Evolutionary conservation across 2,329 filamentous ascomycete species (phyloP), one percentile per base, ranked within the genome.

Genomic region (Fusarium sp.): DNA sequence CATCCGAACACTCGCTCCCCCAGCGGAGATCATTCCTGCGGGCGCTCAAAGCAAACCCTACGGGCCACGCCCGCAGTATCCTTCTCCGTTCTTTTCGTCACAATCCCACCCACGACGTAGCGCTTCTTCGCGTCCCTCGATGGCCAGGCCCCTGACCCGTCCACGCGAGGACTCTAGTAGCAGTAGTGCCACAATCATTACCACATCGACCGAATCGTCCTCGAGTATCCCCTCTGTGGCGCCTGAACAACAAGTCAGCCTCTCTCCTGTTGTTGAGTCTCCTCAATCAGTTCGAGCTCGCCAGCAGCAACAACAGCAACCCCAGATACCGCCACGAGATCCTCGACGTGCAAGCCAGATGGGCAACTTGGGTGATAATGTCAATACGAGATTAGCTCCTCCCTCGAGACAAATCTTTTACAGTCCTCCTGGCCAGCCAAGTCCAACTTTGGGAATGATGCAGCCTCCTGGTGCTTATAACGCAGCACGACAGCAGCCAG

Each of bases 181-280:
- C 44, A 80, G 81, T 34, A 79, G 79, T 40, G 76, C 79, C 40
- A 76, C 76, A 16, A 76, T 70, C 22, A 77, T 79, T 47, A 78
- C 78, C 9, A 74, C 74, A 13, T 78, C 76, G 6, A 76, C 78
- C 6, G 75, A 77, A 5, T 74, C 73, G 20, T 66, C 59, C 29
- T 60, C 63, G 20, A 65, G 58, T n/a, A 57, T 70, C n/a, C 70
- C 68, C 18, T 61, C 65, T 7, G 55, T 71, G 9, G 65, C 70
- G 2, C 69, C 67, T 20, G 65, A 71, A 11, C 69, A 74, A 25
- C 76, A 63, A 55, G 75, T 65, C 58, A 80, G 78, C 46, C 78
- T 87, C 7, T 85, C 85, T 0, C 85, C 85, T 2, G 85, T 87
- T 8, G 78, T 77, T 14, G 85, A 87, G 70, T 85, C 83, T 1